Percentiles rank a stretch among this genome's conserved stretches.
phyloP scores from a whole-genome alignment of 2,329 filamentous ascomycete species.

The Pestalotiopsis sp. region DNA sequence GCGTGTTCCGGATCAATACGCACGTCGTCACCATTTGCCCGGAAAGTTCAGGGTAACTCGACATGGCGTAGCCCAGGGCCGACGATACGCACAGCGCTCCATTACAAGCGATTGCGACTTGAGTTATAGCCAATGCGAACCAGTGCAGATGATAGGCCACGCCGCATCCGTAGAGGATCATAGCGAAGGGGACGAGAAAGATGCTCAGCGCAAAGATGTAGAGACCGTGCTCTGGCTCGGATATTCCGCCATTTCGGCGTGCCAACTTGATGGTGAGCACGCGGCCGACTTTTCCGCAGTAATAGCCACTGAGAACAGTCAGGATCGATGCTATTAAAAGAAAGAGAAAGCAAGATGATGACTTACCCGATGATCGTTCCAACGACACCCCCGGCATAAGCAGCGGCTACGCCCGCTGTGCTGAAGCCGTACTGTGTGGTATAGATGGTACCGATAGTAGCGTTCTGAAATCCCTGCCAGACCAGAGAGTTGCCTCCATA shows the following conservation, averaged over 20 bases:
- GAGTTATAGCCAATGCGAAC: conserved; percentile 43
- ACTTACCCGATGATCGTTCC: conserved; percentile 8
- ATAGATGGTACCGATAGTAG: conserved; percentile 32
- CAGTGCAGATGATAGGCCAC: conserved; percentile 40
- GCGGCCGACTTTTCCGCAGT: conserved; percentile 38
- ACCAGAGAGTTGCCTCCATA: conserved; percentile 34
- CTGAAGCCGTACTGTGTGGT: conserved; percentile 31
- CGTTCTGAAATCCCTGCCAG: conserved; percentile 32
- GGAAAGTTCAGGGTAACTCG: conserved; percentile 41
- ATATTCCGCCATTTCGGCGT: conserved; percentile 41
- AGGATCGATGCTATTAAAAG: conserved; percentile 29
- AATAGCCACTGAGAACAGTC: conserved; percentile 17
- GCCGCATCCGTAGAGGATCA: conserved; percentile 32
- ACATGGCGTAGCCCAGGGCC: conserved; percentile 40
- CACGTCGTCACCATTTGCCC: conserved; percentile 40
- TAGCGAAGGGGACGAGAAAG: conserved; percentile 23
- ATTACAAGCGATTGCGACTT: conserved; percentile 35
- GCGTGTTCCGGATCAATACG: conserved; percentile 42
- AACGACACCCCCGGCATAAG: conserved; percentile 26
- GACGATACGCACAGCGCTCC: conserved; percentile 37
- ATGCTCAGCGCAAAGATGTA: conserved; percentile 38
- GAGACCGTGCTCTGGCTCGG: conserved; percentile 42
- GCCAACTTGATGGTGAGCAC: conserved; percentile 38
- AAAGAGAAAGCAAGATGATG: conserved; percentile 33
- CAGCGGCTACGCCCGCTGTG: conserved; percentile 27